phyloP scores from a whole-genome alignment of 2,329 filamentous ascomycete species.

The Seiridium unicorne region DNA sequence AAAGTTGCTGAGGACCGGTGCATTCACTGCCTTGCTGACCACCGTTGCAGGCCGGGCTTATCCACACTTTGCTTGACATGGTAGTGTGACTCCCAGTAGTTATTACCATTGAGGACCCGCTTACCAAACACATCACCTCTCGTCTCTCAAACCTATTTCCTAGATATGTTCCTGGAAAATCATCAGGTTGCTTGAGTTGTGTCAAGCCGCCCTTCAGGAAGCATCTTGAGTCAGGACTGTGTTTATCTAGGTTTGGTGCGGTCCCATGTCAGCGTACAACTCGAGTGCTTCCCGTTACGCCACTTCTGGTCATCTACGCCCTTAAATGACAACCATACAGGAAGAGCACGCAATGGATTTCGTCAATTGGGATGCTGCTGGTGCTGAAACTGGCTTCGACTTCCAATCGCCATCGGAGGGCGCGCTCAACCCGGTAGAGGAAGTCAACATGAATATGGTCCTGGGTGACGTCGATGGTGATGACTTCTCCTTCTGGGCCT shows the following conservation, averaged over 20 bases:
- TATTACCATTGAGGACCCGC: slow-evolving; percentile 3
- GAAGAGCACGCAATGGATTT: slow-evolving; percentile 58
- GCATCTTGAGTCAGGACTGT: not conserved
- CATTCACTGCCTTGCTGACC: not conserved
- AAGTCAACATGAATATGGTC: slow-evolving; percentile 47
- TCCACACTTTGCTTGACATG: not conserved
- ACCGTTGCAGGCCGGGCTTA: not conserved
- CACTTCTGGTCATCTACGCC: slow-evolving; percentile 8
- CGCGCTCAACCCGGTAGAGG: slow-evolving; percentile 19
- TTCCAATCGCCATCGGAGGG: slow-evolving; percentile 31
- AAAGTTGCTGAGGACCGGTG: not conserved
- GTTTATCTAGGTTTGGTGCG: not conserved
- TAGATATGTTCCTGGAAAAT: not conserved
- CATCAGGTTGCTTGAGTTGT: no score
- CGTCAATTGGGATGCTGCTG: slow-evolving; percentile 58
- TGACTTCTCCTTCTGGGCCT: slow-evolving; percentile 57
- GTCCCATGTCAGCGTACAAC: not conserved
- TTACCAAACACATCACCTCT: not conserved
- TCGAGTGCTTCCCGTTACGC: not conserved
- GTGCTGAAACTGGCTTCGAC: slow-evolving; percentile 30
- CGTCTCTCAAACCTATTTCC: not conserved
- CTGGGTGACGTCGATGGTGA: slow-evolving; percentile 57
- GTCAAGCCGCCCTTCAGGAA: not conserved
- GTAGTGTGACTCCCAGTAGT: not conserved
- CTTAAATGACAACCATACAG: slow-evolving; percentile 40